Base-by-base conservation (phyloP, 116 monocot genomes). In the Papilionanthe hybrid region DNA sequence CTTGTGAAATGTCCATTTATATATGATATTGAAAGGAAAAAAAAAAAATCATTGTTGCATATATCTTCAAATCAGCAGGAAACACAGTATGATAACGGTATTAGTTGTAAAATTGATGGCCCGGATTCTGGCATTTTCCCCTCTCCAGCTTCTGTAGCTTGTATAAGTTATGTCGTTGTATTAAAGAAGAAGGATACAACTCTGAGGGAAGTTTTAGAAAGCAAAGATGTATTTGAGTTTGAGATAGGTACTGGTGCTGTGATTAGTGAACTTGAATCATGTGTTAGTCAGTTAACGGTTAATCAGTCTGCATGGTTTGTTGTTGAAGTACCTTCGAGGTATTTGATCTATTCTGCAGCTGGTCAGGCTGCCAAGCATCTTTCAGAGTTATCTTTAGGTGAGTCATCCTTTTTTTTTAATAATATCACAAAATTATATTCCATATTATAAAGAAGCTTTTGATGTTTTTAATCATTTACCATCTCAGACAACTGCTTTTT, bases 201-300 rank as follows among this genome's bases (percentile, higher is more conserved):
- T 78, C 1, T 80, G 10, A 83, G 81, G 72, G 44, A 82, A 75
- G 25, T 79, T 63, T 50, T 98, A 74, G 94, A 98, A 77, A 93
- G 86, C 47, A 91, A 85, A 37, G 90, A 91, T 73, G 85, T 90
- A 65, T 92, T 98, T 88, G 98, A 94, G 79, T 98, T 98, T 86
- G 98, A 98, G 84, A 57, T 92, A 27, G 98, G 98, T 15, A 80
- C 90, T 45, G 90, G 93, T 58, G 83, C 91, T 72, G 98, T 98
- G 30, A 90, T 85, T 75, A 75, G 78, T 78, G 86, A 87, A 55
- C 77, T 98, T 56, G 98, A 94, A 84, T 65, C 83, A 32, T 91
- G 86, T 79, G 81, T 87, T 15, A 73, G 44, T 44, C 94, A 97
- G 60, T 79, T 94, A 55, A 92, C 89, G 48, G 78, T 88, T 20